Evolutionary conservation across 2,329 filamentous ascomycete species (phyloP).

Genomic region (Hypoxylon sp.): DNA sequence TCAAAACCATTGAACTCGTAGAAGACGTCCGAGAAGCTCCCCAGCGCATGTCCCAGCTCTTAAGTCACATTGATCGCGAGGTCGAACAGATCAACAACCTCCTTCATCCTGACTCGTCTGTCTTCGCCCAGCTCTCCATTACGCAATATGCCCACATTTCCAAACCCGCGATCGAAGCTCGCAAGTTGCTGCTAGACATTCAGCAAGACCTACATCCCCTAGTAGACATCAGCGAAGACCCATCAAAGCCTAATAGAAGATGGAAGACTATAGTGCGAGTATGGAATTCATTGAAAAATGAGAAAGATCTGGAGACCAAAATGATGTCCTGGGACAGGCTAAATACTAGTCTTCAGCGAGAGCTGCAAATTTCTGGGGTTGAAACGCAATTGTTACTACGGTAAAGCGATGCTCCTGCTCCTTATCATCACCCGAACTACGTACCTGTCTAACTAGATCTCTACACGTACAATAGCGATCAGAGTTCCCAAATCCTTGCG

Average conservation of each 20-base stretch:
- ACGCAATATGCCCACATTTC: slow-evolving; percentile 22
- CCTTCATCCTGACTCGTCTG: slow-evolving; percentile 12
- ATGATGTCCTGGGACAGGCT: slow-evolving; percentile 12
- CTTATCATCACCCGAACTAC: neutral
- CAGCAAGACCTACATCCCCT: slow-evolving; percentile 8
- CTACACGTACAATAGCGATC: neutral
- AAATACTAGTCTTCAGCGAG: slow-evolving; percentile 14
- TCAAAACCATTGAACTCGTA: slow-evolving; percentile 6
- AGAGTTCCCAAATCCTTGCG: slow-evolving; percentile 11
- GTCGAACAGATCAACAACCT: slow-evolving; percentile 7
- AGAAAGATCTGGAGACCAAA: slow-evolving; percentile 11
- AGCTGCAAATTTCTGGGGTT: slow-evolving; percentile 19
- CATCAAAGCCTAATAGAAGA: neutral
- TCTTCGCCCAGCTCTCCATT: slow-evolving; percentile 7
- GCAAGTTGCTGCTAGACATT: slow-evolving; percentile 16
- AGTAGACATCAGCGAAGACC: neutral
- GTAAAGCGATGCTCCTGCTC: neutral
- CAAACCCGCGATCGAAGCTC: slow-evolving; percentile 15
- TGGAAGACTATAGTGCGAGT: neutral
- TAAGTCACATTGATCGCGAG: slow-evolving; percentile 17
- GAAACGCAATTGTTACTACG: slow-evolving; percentile 15
- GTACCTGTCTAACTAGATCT: neutral
- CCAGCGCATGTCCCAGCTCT: slow-evolving; percentile 7
- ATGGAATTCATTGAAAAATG: slow-evolving; percentile 15
- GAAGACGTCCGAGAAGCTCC: neutral